A percentile compares a stretch with the other conserved stretches of the same genome.
These are phyloP conservation scores for Neurospora tetrasperma DNA, from an alignment of 495 filamentous ascomycete species.

Conservation along the genomic window DNA sequence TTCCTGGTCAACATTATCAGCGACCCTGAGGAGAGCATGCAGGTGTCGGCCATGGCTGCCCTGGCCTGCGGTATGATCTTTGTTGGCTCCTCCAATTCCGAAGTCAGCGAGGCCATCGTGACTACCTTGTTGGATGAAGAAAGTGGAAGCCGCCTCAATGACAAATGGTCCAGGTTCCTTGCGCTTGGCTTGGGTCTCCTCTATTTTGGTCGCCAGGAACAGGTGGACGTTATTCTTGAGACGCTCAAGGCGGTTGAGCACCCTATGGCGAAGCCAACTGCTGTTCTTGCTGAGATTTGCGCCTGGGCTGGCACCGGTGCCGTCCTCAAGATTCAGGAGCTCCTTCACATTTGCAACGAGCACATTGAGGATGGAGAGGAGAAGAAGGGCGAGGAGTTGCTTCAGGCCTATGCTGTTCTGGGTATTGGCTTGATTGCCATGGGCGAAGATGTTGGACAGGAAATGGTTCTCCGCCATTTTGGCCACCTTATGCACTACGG, in stretches of 20 bases:
- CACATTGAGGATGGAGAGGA: conserved; percentile 86
- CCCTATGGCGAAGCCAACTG: conserved; percentile 83
- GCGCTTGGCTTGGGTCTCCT: conserved; percentile 86
- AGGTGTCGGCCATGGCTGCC: conserved; percentile 91
- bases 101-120: conserved; percentile 80
- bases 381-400: conserved; percentile 85
- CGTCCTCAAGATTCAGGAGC: conserved; percentile 89
- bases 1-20: conserved; percentile 75
- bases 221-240: conserved; percentile 90
- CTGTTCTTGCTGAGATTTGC: conserved; percentile 87
- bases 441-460: conserved; percentile 97
- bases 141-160: conserved; percentile 73
- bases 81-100: conserved; percentile 81
- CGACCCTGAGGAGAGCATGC: conserved; percentile 78
- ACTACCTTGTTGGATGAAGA: conserved; percentile 88
- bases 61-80: conserved; percentile 84
- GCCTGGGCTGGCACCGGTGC: conserved; percentile 97
- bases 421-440: conserved; percentile 91
- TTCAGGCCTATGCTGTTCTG: conserved; percentile 91
- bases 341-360: conserved; percentile 95
- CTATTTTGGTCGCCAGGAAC: conserved; percentile 93
- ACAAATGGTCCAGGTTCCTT: conserved; percentile 97
- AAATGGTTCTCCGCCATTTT: conserved; percentile 96
- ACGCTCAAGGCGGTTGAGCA: conserved; percentile 93
- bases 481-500: conserved; percentile 99